Evolutionary conservation across 495 filamentous ascomycete genomes (phyloP), one percentile per base, ranked within the genome.

Genomic region (Collariella sp.): DNA sequence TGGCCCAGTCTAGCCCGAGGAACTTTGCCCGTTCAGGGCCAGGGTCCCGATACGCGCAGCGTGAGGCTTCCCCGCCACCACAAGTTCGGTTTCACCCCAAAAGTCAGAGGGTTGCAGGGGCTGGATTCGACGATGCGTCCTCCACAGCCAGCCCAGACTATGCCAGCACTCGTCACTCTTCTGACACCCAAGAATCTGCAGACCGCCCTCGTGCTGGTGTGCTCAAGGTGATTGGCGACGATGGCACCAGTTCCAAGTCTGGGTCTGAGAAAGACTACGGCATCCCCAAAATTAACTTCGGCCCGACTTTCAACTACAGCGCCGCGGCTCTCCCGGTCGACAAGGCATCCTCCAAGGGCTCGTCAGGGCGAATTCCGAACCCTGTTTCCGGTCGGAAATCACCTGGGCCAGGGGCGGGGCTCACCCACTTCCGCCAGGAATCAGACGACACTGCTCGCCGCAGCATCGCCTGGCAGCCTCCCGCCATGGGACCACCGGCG

Each of bases 221-320:
- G 4, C 77, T 89, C 69, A 89, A 87, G 64, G 88, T 85, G 5
- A 85, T 91, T 3, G 91, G 91, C 9, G 77, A 77, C 46, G 61
- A 56, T 10, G 18, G 44, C 11, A 64, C 67, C n/a, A 72, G 79
- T 5, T 57, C 67, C 18, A 41, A 46, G 34, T 16, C 43, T 22
- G 29, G 23, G 13, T 16, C 46, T 16, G 61, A 61, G n/a, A 67
- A 70, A 16, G 63, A 62, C 18, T 70, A 70, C 19, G 78, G 83
- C 43, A 86, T 94, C 52, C 88, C 89, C 2, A 69, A 72, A 9
- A 79, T 97, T 54, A 86, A 97, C 63, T 97, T 97, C 66, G 91
- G 91, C 0, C 88, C 82, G 16, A 96, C 91, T 0, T 73, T 84
- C 51, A 84, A 86, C 61, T 86, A 86, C 44, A 77, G 72, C 11